These are phyloP conservation scores for Pleurotus tuoliensis DNA, from an alignment of 768 basidiomycete species.

Conservation along the genomic window DNA sequence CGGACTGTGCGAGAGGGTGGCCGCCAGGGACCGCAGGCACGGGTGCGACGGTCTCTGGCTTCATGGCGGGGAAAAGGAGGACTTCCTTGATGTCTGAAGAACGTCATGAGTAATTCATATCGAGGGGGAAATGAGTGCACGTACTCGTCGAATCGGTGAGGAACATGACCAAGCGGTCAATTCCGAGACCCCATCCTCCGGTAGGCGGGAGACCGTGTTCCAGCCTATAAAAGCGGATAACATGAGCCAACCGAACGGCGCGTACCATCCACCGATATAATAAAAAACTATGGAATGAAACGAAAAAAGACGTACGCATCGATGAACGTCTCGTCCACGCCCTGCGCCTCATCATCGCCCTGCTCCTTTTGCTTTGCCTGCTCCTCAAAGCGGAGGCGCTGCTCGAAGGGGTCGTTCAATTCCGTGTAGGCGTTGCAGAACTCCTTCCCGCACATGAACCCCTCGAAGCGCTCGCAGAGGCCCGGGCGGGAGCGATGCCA, in stretches of 20 bases:
- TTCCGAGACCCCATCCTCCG: slow-evolving; percentile 95
- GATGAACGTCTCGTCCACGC: slow-evolving; percentile 92
- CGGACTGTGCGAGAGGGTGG: slow-evolving; percentile 5
- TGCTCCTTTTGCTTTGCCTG: slow-evolving; percentile 91
- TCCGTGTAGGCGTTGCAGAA: slow-evolving; percentile 99
- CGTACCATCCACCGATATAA: not conserved
- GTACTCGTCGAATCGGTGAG: slow-evolving; percentile 91
- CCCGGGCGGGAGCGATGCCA: slow-evolving; percentile 97
- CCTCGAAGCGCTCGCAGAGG: slow-evolving; percentile 97
- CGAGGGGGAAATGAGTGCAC: slow-evolving; percentile 18
- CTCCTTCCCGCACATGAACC: slow-evolving; percentile 97
- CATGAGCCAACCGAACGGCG: not conserved
- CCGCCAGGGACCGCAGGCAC: slow-evolving; percentile 19
- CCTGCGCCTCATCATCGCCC: slow-evolving; percentile 98
- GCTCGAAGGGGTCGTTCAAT: slow-evolving; percentile 98
- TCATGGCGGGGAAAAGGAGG: slow-evolving; percentile 95
- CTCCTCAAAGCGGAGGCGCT: slow-evolving; percentile 93
- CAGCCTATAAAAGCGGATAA: slow-evolving; percentile 44
- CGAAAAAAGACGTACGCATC: slow-evolving; percentile 66
- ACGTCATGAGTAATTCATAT: not conserved
- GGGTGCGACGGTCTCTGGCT: slow-evolving; percentile 58
- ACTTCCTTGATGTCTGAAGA: slow-evolving; percentile 91
- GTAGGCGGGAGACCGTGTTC: slow-evolving; percentile 98
- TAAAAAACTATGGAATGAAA: not conserved
- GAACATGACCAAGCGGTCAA: slow-evolving; percentile 98